Conservation (phyloP, 2,329 filamentous ascomycete genomes). For the Colletotrichum sp. region DNA sequence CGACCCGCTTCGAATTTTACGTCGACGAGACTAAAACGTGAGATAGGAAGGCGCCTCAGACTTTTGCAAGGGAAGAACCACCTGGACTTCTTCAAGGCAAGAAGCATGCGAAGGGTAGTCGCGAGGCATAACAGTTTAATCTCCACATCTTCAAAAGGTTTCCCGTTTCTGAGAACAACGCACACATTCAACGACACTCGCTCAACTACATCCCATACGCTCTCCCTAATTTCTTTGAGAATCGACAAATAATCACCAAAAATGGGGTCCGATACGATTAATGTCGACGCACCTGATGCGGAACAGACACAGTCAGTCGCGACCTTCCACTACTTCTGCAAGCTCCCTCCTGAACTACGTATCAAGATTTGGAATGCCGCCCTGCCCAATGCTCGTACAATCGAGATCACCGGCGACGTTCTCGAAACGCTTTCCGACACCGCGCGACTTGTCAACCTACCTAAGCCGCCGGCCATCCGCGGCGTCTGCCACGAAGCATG, state of each 20-base stretch:
- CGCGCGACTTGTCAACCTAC: background rate
- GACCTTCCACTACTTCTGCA: constrained; percentile 5
- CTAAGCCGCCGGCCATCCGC: background rate
- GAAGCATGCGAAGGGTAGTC: background rate
- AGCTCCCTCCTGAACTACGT: constrained; percentile 17
- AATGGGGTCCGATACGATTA: background rate
- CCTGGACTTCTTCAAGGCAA: background rate
- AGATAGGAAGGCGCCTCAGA: background rate
- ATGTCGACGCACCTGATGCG: background rate
- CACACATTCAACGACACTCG: background rate
- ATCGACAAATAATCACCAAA: background rate
- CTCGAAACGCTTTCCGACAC: background rate
- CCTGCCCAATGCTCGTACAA: constrained; percentile 1
- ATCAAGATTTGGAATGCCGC: constrained; percentile 22
- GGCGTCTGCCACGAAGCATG: background rate
- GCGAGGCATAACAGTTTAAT: background rate
- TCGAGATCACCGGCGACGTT: background rate
- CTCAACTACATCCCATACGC: background rate
- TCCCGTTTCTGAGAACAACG: background rate
- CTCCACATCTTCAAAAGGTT: background rate
- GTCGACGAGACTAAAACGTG: background rate
- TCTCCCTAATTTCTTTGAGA: background rate
- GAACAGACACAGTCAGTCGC: background rate
- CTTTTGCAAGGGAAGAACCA: background rate
- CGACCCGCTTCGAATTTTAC: background rate